Percentiles rank a stretch among this genome's conserved stretches.
Evolutionary conservation across 2,329 filamentous ascomycete species (phyloP).

Genomic region (Fusarium pseudograminearum): DNA sequence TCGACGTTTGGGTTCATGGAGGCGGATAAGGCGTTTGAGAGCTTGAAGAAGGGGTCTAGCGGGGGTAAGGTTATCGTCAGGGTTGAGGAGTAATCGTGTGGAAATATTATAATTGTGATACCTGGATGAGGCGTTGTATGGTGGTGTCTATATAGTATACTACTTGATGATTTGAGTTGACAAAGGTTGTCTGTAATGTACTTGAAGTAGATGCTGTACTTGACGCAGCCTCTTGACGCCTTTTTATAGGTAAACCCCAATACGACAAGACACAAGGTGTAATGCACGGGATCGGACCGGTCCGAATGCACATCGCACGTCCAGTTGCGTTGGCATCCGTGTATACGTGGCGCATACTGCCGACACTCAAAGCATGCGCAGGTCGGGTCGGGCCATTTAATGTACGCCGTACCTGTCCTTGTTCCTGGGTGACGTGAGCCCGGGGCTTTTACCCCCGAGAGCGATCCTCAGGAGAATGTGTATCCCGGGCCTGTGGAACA

Average conservation of each 20-base stretch:
- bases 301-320: neutral
- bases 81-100: slow-evolving; percentile 23
- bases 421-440: neutral
- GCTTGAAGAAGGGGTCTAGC: slow-evolving; percentile 68
- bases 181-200: neutral
- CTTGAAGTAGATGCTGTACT: neutral
- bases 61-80: slow-evolving; percentile 69
- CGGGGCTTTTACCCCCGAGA: neutral
- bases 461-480: neutral
- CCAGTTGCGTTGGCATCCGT: neutral
- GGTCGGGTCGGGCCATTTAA: neutral
- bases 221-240: neutral
- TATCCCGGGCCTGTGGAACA: neutral
- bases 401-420: neutral
- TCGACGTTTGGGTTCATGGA: slow-evolving; percentile 68
- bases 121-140: slow-evolving; percentile 4
- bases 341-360: neutral
- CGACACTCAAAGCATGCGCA: neutral
- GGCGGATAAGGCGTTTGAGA: slow-evolving; percentile 66
- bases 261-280: neutral
- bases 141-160: neutral
- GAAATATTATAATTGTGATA: slow-evolving; percentile 30
- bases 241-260: neutral
- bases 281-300: neutral
- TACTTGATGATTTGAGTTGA: neutral